Base-by-base conservation (phyloP, 148 eudicot genomes). In the Hydrangea macrophylla region DNA sequence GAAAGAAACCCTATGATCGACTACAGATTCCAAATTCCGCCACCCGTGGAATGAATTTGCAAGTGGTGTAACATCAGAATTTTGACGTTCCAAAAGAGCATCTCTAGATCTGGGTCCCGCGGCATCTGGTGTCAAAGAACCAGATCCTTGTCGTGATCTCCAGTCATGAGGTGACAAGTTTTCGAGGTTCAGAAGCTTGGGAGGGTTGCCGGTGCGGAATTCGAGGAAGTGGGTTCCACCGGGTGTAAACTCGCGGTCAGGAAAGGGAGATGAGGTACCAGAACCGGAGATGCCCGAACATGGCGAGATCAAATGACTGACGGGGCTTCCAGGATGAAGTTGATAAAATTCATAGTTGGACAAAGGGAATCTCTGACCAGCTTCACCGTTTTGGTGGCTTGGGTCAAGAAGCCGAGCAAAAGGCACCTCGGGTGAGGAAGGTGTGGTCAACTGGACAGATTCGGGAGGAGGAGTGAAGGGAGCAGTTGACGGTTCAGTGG, bases 361-460 rank as follows among this genome's bases (percentile, higher is more conserved):
- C 2, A 78, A 61, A 20, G 84, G 72, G 54, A 76, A 81, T 71
- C 84, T 82, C n/a, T 74, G 81, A 70, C 78, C 83, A 22, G 70
- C 57, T 65, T 73, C 83, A 55, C 82, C 81, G 32, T 58, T 79
- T 23, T 84, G 85, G 71, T 81, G 76, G 60, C 66, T 64, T 35
- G 96, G 90, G 26, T 88, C 89, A 12, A 90, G 80, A 70, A 91
- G 86, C 71, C 86, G 84, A 64, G 99, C 99, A 76, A 91, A 91
- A 1, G 99, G 99, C 10, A 94, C 99, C 79, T 94, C 99, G 0
- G 99, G 99, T 8, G 99, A 94, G 62, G 99, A 94, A 50, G 99
- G 99, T 55, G 93, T 94, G 3, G 99, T 94, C 64, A 94, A 67
- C 65, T 90, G 97, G 71, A 87, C 81, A 6, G 99, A 89, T 70